A percentile compares a stretch with the other conserved stretches of the same genome.
Evolutionary conservation across 805 yeast genomes (phyloP).

Genomic region (Brettanomyces naardenensis): DNA sequence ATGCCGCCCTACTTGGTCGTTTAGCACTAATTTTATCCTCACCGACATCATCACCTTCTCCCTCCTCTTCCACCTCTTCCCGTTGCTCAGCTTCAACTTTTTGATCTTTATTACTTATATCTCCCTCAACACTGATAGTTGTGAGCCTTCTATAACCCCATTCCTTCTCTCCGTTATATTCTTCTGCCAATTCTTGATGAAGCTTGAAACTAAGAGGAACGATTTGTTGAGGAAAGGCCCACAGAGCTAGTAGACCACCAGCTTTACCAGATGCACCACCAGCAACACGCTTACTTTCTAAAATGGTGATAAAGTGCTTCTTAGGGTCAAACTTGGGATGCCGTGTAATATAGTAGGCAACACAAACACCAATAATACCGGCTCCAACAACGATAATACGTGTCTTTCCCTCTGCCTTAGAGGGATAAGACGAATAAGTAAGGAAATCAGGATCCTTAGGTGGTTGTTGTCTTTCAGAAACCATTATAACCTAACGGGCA

Average conservation of each 20-base stretch:
- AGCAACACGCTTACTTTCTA: conserved; percentile 89
- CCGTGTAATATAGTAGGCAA: conserved; percentile 78
- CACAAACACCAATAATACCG: conserved; percentile 93
- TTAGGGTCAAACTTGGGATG: conserved; percentile 74
- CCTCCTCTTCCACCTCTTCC: background rate
- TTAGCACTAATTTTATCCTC: conserved; percentile 10
- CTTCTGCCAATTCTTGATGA: conserved; percentile 74
- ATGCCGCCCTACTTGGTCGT: background rate
- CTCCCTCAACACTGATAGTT: conserved; percentile 84
- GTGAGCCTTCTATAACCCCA: conserved; percentile 93
- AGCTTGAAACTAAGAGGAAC: conserved; percentile 82
- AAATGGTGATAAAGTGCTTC: conserved; percentile 71
- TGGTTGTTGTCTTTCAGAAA: conserved; percentile 12
- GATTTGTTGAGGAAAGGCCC: conserved; percentile 96
- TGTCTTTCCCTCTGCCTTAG: conserved; percentile 50
- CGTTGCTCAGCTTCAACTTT: background rate
- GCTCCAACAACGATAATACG: conserved; percentile 88
- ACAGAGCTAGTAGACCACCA: conserved; percentile 87
- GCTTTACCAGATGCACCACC: conserved; percentile 98
- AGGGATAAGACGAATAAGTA: conserved; percentile 32
- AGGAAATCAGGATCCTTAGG: conserved; percentile 22
- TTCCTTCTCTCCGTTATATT: conserved; percentile 72
- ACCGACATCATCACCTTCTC: conserved; percentile 3
- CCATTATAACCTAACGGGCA: conserved; percentile 12
- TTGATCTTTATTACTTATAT: conserved; percentile 30